A percentile compares a stretch with the other conserved stretches of the same genome.
Conservation (phyloP, 495 filamentous ascomycete species). For the Neurospora sublineolata region DNA sequence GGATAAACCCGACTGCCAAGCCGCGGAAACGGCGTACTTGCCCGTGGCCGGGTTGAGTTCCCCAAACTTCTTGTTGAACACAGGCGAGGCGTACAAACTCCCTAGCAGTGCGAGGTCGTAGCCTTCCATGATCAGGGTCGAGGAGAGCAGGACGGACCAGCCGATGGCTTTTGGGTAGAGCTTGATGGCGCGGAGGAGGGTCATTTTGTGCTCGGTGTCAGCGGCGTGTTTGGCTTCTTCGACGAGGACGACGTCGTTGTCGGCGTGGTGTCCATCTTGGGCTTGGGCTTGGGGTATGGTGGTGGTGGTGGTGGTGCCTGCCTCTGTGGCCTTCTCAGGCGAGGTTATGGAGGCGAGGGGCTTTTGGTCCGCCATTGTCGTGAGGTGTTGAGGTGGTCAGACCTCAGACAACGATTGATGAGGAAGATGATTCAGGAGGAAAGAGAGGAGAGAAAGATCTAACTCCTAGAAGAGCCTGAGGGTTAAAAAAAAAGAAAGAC, state of each 20-base stretch:
- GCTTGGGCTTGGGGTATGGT: not conserved
- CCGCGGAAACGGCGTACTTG: slow-evolving; percentile 23
- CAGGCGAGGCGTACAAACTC: slow-evolving; percentile 24
- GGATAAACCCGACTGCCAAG: slow-evolving; percentile 26
- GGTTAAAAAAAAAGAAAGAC: not conserved
- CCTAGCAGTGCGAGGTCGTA: slow-evolving; percentile 35
- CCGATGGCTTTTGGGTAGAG: slow-evolving; percentile 36
- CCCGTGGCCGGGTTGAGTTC: slow-evolving; percentile 8
- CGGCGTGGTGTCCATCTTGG: not conserved
- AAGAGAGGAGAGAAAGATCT: not conserved
- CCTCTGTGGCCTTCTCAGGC: not conserved
- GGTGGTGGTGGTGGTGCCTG: not conserved
- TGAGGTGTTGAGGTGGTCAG: not conserved
- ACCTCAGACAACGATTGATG: not conserved
- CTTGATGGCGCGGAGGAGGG: slow-evolving; percentile 25
- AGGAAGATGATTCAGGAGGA: not conserved
- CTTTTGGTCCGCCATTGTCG: not conserved
- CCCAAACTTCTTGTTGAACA: slow-evolving; percentile 25
- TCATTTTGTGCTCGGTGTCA: slow-evolving; percentile 29
- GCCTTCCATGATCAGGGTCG: slow-evolving; percentile 46
- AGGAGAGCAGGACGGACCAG: slow-evolving; percentile 40
- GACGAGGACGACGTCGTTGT: slow-evolving; percentile 1
- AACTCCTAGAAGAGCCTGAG: not conserved
- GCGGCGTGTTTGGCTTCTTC: slow-evolving; percentile 21
- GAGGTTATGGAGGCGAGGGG: not conserved